A percentile compares a stretch with the other conserved stretches of the same genome.
Evolutionary conservation across 768 basidiomycete species (phyloP).

Genomic region (Lentinula guzmanii): DNA sequence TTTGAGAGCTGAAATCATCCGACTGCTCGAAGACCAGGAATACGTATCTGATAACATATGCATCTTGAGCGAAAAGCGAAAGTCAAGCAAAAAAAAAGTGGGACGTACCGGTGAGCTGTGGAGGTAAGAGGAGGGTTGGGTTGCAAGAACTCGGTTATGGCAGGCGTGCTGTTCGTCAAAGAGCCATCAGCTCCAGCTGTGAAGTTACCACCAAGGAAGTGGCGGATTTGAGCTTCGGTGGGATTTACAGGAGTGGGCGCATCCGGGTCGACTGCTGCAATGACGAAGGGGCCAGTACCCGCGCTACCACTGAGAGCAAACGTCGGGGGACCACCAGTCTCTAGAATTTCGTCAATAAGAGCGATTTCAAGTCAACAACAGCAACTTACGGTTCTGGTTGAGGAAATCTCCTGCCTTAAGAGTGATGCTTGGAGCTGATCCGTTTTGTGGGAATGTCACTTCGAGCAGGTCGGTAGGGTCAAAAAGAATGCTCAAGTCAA

Average conservation of each 20-base stretch:
- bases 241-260: conserved; percentile 44
- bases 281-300: conserved; percentile 35
- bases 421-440: conserved; percentile 13
- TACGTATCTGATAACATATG: conserved; percentile 27
- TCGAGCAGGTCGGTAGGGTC: conserved; percentile 19
- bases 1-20: conserved; percentile 31
- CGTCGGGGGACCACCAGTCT: conserved; percentile 29
- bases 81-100: background rate
- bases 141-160: conserved; percentile 32
- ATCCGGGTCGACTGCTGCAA: conserved; percentile 43
- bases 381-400: conserved; percentile 5
- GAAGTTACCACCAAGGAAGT: conserved; percentile 44
- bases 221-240: conserved; percentile 36
- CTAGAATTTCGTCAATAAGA: conserved; percentile 14
- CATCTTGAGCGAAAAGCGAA: background rate
- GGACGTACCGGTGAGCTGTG: conserved; percentile 33
- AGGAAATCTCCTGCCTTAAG: conserved; percentile 19
- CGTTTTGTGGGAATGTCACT: conserved; percentile 19
- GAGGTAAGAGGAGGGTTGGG: conserved; percentile 37
- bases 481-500: conserved; percentile 15
- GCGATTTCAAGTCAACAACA: background rate
- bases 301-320: conserved; percentile 20
- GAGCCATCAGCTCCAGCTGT: background rate
- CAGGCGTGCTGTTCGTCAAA: conserved; percentile 32
- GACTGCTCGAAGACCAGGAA: conserved; percentile 44